Percentiles rank a stretch among this genome's conserved stretches.
These are phyloP conservation scores for Leishmania lainsoni DNA, from an alignment of 208 protist genomes.

Conservation along the genomic window DNA sequence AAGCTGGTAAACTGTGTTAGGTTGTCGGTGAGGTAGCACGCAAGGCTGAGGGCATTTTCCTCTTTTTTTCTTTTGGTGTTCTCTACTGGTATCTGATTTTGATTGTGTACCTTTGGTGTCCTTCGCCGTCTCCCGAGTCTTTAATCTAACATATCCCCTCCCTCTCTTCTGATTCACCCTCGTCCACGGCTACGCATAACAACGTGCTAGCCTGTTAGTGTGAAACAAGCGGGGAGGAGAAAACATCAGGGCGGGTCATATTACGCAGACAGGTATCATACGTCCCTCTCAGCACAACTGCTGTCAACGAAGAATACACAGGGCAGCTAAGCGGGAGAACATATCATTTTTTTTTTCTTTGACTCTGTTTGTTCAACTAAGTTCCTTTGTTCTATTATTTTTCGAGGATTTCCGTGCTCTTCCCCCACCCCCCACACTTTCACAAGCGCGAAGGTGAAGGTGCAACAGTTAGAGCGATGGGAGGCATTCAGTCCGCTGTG, in stretches of 20 bases:
- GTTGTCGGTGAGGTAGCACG: background rate
- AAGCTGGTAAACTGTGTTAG: background rate
- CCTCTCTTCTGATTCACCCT: background rate
- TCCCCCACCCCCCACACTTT: background rate
- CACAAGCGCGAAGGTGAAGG: background rate
- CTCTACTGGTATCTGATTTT: background rate
- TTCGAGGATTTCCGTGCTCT: background rate
- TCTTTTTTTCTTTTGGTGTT: constrained; percentile 13
- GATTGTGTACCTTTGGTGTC: background rate
- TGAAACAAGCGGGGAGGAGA: background rate
- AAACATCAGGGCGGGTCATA: background rate
- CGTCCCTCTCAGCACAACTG: background rate
- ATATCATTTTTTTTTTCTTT: too few relatives aligned
- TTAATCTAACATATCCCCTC: background rate
- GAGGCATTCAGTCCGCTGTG: background rate
- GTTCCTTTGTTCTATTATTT: too few relatives aligned
- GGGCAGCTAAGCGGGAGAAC: too few relatives aligned
- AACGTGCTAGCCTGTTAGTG: background rate
- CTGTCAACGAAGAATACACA: too few relatives aligned
- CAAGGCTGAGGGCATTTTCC: background rate
- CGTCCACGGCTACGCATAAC: background rate
- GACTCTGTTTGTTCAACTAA: too few relatives aligned
- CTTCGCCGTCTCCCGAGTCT: background rate
- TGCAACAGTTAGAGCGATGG: background rate
- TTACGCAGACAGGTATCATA: background rate